Conservation (phyloP, 1,284 basidiomycete species). For the Sporisorium graminicola region DNA sequence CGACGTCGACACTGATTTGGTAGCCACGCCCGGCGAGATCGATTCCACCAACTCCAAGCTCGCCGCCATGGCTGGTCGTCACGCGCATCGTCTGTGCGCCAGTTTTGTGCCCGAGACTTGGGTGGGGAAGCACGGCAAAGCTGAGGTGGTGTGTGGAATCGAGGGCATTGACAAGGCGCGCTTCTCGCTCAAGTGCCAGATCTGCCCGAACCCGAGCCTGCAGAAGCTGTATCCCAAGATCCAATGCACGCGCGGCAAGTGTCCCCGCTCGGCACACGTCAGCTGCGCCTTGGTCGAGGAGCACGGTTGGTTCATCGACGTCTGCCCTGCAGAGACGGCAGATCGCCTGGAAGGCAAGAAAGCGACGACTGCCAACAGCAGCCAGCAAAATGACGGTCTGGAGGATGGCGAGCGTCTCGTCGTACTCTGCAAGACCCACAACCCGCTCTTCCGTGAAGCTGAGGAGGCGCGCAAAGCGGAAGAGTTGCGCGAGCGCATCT, state of each 20-base stretch:
- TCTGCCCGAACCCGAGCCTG: slow-evolving; percentile 78
- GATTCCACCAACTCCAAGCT: slow-evolving; percentile 30
- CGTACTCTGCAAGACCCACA: slow-evolving; percentile 66
- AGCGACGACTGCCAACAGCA: slow-evolving; percentile 1
- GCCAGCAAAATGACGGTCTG: slow-evolving; percentile 9
- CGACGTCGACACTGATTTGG: slow-evolving; percentile 48
- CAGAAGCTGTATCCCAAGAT: slow-evolving; percentile 88
- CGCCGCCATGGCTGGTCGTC: slow-evolving; percentile 31
- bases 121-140: slow-evolving; percentile 52
- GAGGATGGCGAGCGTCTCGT: slow-evolving; percentile 61
- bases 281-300: slow-evolving; percentile 78
- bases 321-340: slow-evolving; percentile 49
- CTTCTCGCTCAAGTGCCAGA: slow-evolving; percentile 78
- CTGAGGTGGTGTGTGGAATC: slow-evolving; percentile 57
- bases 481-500: slow-evolving; percentile 42
- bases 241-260: slow-evolving; percentile 93
- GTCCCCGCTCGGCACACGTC: slow-evolving; percentile 91
- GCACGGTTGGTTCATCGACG: slow-evolving; percentile 65
- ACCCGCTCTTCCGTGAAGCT: slow-evolving; percentile 56
- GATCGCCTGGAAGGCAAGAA: slow-evolving; percentile 62
- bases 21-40: slow-evolving; percentile 42
- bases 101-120: slow-evolving; percentile 66
- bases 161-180: slow-evolving; percentile 60
- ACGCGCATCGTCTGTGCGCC: slow-evolving; percentile 68
- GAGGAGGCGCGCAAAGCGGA: slow-evolving; percentile 53